Evolutionary conservation across 106 monocot genomes (phyloP).

Genomic region (Dendrobium catenatum): DNA sequence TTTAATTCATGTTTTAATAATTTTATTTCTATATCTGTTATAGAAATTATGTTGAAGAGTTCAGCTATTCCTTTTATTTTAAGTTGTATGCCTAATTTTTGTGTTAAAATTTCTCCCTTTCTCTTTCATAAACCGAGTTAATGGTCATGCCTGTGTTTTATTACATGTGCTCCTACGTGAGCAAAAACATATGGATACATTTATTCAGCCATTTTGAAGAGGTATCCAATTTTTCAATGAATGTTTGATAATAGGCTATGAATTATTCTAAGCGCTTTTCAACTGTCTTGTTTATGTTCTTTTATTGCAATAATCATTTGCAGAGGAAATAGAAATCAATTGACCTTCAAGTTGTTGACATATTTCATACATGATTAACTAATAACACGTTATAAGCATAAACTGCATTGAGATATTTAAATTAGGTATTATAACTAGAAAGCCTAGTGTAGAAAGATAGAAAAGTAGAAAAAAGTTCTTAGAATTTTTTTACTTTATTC

Average conservation of each 20-base stretch:
- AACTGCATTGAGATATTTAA: neutral
- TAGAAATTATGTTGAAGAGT: neutral
- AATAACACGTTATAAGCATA: neutral
- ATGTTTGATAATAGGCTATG: neutral
- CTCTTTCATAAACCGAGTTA: neutral
- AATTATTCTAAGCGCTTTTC: neutral
- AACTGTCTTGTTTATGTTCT: neutral
- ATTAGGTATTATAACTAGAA: neutral
- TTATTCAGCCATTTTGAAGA: neutral
- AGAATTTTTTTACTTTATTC: too few species aligned
- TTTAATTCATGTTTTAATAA: neutral
- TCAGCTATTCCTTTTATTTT: neutral
- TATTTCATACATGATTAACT: neutral
- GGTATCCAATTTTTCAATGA: neutral
- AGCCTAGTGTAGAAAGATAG: neutral
- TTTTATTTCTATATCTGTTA: neutral
- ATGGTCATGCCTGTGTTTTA: neutral
- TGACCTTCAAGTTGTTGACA: neutral
- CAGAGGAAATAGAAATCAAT: neutral
- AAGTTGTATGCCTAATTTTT: neutral
- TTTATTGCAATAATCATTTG: neutral
- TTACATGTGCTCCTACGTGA: neutral
- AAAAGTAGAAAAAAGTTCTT: too few species aligned
- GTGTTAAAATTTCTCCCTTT: neutral
- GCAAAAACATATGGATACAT: neutral